Evolutionary conservation across 78 protist genomes (phyloP).

Genomic region (Chrysochromulina parva): DNA sequence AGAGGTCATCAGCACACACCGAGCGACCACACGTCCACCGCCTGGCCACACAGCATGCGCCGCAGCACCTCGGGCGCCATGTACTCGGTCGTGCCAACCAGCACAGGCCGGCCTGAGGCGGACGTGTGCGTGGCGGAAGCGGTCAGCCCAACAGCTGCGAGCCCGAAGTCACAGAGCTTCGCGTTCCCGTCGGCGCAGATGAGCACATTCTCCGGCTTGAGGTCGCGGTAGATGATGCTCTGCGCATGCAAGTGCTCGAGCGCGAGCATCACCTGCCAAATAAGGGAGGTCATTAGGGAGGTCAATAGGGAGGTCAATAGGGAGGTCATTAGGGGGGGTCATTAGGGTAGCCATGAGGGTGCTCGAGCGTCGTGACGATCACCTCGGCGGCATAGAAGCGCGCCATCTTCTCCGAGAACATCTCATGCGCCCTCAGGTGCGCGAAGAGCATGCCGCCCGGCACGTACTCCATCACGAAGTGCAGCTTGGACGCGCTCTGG

Average conservation of each 20-base stretch:
- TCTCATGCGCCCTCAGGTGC: background rate
- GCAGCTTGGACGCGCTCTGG: background rate
- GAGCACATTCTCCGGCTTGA: background rate
- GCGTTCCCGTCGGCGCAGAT: conserved; percentile 2
- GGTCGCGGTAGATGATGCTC: background rate
- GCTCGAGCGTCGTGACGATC: too few relatives aligned
- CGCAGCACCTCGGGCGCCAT: background rate
- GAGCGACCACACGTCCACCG: background rate
- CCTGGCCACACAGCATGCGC: background rate
- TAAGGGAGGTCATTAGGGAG: too few relatives aligned
- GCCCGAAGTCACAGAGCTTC: background rate
- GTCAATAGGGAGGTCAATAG: too few relatives aligned
- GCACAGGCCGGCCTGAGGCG: background rate
- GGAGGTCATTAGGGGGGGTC: too few relatives aligned
- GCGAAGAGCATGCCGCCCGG: background rate
- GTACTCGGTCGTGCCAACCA: background rate
- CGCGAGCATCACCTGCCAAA: background rate
- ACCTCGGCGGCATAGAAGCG: too few relatives aligned
- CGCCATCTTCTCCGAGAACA: background rate
- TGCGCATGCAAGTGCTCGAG: background rate
- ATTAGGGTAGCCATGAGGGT: too few relatives aligned
- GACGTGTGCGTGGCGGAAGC: background rate
- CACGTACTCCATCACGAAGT: background rate
- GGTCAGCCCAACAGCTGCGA: background rate
- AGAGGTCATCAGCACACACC: background rate